Percentiles rank a stretch among this genome's conserved stretches.
These are phyloP conservation scores for Pyrenochaeta sp. DNA, from an alignment of 2,329 filamentous ascomycete species.

Conservation along the genomic window DNA sequence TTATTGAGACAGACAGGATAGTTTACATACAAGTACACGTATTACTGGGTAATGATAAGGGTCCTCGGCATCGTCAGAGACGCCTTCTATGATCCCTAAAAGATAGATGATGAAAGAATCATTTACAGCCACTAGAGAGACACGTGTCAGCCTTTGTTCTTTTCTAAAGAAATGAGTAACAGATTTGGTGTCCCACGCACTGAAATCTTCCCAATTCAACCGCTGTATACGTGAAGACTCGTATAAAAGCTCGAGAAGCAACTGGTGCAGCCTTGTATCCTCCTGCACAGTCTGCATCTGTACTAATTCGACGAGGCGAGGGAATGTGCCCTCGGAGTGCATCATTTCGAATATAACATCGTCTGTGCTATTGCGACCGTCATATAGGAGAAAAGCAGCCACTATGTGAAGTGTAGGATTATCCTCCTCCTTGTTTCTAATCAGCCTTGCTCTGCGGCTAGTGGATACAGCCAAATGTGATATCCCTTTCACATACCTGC, in stretches of 20 bases:
- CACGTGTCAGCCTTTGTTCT: slow-evolving; percentile 15
- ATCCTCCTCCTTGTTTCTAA: slow-evolving; percentile 78
- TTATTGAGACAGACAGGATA: neutral
- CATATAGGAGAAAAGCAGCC: slow-evolving; percentile 83
- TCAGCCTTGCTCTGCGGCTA: slow-evolving; percentile 21
- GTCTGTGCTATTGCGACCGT: slow-evolving; percentile 79
- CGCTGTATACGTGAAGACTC: slow-evolving; percentile 95
- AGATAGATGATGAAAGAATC: slow-evolving; percentile 86
- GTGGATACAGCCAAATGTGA: neutral
- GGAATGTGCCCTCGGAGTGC: slow-evolving; percentile 85
- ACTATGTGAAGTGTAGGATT: slow-evolving; percentile 81
- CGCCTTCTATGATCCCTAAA: slow-evolving; percentile 85
- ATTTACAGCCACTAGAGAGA: slow-evolving; percentile 61
- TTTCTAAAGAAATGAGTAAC: neutral
- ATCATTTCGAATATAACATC: slow-evolving; percentile 85
- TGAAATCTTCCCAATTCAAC: slow-evolving; percentile 78
- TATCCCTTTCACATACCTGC: slow-evolving; percentile 57
- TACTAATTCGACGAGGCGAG: slow-evolving; percentile 83
- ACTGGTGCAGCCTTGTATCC: slow-evolving; percentile 76
- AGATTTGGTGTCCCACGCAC: slow-evolving; percentile 56
- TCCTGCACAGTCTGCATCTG: slow-evolving; percentile 67
- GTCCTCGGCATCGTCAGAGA: slow-evolving; percentile 86
- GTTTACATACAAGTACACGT: slow-evolving; percentile 78
- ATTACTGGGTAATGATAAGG: slow-evolving; percentile 97
- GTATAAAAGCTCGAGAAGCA: slow-evolving; percentile 88